Conservation (phyloP, 148 eudicot genomes). For the Bassia scoparia region DNA sequence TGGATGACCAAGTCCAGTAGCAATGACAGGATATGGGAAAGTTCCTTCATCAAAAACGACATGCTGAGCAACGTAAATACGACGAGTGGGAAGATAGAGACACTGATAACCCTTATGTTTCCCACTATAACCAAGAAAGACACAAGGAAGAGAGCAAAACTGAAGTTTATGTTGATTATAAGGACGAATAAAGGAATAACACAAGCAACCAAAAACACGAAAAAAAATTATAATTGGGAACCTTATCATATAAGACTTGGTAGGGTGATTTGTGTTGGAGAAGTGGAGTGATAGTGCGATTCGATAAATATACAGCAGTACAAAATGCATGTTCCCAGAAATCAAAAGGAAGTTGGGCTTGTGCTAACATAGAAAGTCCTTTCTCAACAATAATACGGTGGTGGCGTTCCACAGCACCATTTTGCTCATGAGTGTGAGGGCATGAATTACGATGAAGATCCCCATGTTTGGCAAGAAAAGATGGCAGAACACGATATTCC, state of each 20-base stretch:
- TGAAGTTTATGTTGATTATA: constrained; percentile 2
- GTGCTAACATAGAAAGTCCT: constrained; percentile 11
- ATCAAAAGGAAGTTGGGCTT: constrained; percentile 1
- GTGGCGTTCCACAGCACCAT: constrained; percentile 3
- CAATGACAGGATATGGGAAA: constrained; percentile 1
- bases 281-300: constrained; percentile 3
- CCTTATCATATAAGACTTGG: neutral
- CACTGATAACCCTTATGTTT: constrained; percentile 18
- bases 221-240: constrained; percentile 3
- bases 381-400: constrained; percentile 12
- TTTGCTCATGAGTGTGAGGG: constrained; percentile 23
- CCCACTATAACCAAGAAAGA: constrained; percentile 21
- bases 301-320: constrained; percentile 1
- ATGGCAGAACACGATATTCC: neutral
- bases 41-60: constrained; percentile 16
- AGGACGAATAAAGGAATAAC: constrained; percentile 9
- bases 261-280: neutral
- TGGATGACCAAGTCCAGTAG: neutral
- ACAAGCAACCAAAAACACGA: constrained; percentile 13
- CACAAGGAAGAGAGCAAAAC: neutral
- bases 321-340: constrained; percentile 17
- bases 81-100: neutral
- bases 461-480: neutral
- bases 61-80: constrained; percentile 13
- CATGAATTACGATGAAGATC: constrained; percentile 10